phyloP scores from a whole-genome alignment of 2,329 filamentous ascomycete species.

The Biscogniauxia sp. region DNA sequence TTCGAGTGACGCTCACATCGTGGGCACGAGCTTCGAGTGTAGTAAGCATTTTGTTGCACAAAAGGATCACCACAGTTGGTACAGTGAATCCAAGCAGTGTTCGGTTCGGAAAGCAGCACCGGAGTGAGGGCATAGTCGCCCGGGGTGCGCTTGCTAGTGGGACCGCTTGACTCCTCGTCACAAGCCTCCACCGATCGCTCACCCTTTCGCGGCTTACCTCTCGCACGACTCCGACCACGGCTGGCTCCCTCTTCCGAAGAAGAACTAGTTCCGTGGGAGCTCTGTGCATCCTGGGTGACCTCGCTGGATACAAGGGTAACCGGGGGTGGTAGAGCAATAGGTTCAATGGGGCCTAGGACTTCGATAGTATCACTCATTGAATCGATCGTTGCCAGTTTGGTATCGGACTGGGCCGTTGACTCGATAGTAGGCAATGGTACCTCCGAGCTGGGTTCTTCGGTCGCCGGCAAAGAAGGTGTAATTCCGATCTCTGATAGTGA shows the following conservation, averaged over 20 bases:
- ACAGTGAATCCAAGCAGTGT: constrained; percentile 85
- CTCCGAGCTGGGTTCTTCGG: constrained; percentile 16
- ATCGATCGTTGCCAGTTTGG: not conserved
- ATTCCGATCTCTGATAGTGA: constrained; percentile 24
- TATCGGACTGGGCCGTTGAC: not conserved
- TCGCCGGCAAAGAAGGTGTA: constrained; percentile 6
- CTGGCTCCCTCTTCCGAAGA: constrained; percentile 6
- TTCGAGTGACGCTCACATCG: constrained; percentile 95
- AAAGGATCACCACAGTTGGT: constrained; percentile 79
- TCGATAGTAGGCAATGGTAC: constrained; percentile 19
- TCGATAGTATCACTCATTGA: not conserved
- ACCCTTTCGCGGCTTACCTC: constrained; percentile 31
- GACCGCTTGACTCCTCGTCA: constrained; percentile 21
- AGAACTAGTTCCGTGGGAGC: not conserved
- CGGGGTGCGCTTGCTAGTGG: constrained; percentile 48
- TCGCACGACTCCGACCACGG: constrained; percentile 19
- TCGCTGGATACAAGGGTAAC: constrained; percentile 9
- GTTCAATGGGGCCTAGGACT: constrained; percentile 7
- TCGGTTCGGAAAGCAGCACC: constrained; percentile 69
- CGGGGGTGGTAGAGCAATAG: constrained; percentile 10
- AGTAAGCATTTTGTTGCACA: constrained; percentile 85
- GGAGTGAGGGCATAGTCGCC: constrained; percentile 83
- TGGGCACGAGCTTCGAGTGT: constrained; percentile 80
- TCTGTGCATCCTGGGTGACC: not conserved
- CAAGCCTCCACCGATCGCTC: constrained; percentile 25